Conservation (phyloP, 495 filamentous ascomycete species). For the Hapsidospora chrysogenum region DNA sequence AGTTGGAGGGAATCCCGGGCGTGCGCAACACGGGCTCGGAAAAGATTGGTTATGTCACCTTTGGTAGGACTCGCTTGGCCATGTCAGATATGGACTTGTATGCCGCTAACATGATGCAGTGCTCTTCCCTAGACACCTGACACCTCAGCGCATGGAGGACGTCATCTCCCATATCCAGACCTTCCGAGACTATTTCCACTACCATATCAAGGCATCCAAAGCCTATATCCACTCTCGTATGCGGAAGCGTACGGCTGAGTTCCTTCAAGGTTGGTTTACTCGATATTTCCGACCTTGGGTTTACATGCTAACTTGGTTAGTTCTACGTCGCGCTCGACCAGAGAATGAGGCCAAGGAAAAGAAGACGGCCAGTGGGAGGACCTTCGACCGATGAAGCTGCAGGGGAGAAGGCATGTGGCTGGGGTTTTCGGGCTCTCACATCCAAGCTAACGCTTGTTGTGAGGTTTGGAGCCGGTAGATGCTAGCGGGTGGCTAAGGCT, state of each 20-base stretch:
- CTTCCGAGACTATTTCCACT: conserved; percentile 99
- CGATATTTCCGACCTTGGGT: background rate
- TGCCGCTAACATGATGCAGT: conserved; percentile 34
- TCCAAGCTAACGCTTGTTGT: too few species aligned
- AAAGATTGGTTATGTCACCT: conserved; percentile 93
- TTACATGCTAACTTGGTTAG: conserved; percentile 20
- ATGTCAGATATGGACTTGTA: background rate
- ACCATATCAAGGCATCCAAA: conserved; percentile 99
- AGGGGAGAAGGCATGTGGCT: too few species aligned
- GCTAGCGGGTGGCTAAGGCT: too few species aligned
- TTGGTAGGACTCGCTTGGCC: conserved; percentile 42
- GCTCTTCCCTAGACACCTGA: conserved; percentile 88
- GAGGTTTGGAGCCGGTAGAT: too few species aligned
- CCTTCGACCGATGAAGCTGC: too few species aligned
- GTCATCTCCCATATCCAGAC: conserved; percentile 98
- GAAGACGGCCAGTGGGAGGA: conserved; percentile 93
- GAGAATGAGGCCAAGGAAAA: conserved; percentile 95
- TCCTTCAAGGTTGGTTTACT: conserved; percentile 63
- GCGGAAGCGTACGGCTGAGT: conserved; percentile 91
- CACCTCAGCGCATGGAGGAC: conserved; percentile 72
- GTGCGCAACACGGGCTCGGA: conserved; percentile 53
- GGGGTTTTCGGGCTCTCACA: too few species aligned
- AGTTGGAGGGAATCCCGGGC: conserved; percentile 73
- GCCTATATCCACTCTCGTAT: conserved; percentile 98
- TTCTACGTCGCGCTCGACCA: conserved; percentile 77